These are phyloP conservation scores for Diaporthe sp. DNA, from an alignment of 2,329 filamentous ascomycete genomes.

Conservation along the genomic window DNA sequence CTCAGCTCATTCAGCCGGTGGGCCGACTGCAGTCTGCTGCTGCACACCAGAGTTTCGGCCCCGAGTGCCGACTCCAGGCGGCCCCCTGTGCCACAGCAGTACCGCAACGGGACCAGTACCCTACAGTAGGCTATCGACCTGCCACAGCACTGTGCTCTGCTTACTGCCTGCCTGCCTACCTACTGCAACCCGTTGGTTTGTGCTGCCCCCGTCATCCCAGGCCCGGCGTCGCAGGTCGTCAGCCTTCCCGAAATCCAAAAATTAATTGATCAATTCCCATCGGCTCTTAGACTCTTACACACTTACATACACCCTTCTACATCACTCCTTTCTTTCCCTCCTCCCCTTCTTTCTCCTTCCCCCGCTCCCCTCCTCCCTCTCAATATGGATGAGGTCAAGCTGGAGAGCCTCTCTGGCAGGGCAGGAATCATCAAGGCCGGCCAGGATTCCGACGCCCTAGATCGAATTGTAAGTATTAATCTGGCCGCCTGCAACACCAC, in stretches of 20 bases:
- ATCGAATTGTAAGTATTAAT: slow-evolving; percentile 67
- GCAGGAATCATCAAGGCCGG: slow-evolving; percentile 69
- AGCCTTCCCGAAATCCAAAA: slow-evolving; percentile 38
- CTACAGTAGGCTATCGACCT: background rate
- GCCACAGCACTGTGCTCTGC: slow-evolving; percentile 4
- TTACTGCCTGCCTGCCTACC: background rate
- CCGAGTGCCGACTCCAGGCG: background rate
- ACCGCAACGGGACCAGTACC: slow-evolving; percentile 4
- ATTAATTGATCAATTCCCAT: slow-evolving; percentile 33
- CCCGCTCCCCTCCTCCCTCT: slow-evolving; percentile 30
- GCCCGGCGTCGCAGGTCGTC: slow-evolving; percentile 29
- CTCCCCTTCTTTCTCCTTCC: slow-evolving; percentile 15
- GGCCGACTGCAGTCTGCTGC: slow-evolving; percentile 18
- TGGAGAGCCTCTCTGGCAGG: slow-evolving; percentile 63
- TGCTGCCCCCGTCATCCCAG: slow-evolving; percentile 24
- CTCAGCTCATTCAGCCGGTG: background rate
- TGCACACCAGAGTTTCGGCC: background rate
- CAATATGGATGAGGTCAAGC: slow-evolving; percentile 44
- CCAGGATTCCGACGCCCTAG: slow-evolving; percentile 65
- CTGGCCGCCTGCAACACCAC: background rate
- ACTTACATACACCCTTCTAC: background rate
- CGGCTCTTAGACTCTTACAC: slow-evolving; percentile 11
- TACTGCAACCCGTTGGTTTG: slow-evolving; percentile 12
- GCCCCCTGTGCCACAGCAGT: background rate
- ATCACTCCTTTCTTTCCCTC: background rate